Conservation (phyloP, 2,329 filamentous ascomycete genomes). For the Pseudocercospora eumusae region DNA sequence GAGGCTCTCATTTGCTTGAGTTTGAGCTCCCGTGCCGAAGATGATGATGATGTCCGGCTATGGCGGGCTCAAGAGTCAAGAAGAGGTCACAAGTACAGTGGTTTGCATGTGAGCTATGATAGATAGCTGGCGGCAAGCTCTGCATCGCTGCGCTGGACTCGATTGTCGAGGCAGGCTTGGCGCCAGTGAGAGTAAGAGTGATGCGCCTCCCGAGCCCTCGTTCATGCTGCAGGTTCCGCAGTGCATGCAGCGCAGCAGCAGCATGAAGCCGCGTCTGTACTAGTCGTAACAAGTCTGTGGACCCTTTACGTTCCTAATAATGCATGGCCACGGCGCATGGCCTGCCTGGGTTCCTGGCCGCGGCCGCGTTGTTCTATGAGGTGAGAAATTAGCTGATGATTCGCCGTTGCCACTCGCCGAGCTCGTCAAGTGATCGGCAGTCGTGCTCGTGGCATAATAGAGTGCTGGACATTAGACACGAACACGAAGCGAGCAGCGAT, state of each 20-base stretch:
- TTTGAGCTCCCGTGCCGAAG: slow-evolving; percentile 14
- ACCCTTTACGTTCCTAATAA: slow-evolving; percentile 11
- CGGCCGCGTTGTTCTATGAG: slow-evolving; percentile 1
- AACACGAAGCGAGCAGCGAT: slow-evolving; percentile 6
- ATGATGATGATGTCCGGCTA: slow-evolving; percentile 23
- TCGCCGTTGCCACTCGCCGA: slow-evolving; percentile 2
- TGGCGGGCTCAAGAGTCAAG: slow-evolving; percentile 10
- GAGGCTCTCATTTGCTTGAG: slow-evolving; percentile 22
- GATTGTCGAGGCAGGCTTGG: slow-evolving; percentile 26
- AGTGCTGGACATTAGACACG: too few relatives aligned
- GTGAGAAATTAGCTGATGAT: slow-evolving; percentile 8
- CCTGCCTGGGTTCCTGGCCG: slow-evolving; percentile 6
- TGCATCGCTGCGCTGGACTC: slow-evolving; percentile 15
- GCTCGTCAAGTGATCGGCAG: slow-evolving; percentile 3
- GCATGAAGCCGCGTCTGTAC: slow-evolving; percentile 21
- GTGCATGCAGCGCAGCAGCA: slow-evolving; percentile 22
- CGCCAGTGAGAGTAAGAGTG: too few relatives aligned
- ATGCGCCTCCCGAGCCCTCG: slow-evolving; percentile 23
- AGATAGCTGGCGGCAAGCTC: slow-evolving; percentile 2
- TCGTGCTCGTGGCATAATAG: neutral
- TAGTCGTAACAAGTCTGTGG: slow-evolving; percentile 12
- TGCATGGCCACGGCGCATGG: neutral
- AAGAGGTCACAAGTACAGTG: slow-evolving; percentile 28
- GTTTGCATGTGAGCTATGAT: slow-evolving; percentile 23
- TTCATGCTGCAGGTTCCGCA: slow-evolving; percentile 25